Evolutionary conservation across 2,329 filamentous ascomycete species (phyloP).

Genomic region (Calonectria fujianensis): DNA sequence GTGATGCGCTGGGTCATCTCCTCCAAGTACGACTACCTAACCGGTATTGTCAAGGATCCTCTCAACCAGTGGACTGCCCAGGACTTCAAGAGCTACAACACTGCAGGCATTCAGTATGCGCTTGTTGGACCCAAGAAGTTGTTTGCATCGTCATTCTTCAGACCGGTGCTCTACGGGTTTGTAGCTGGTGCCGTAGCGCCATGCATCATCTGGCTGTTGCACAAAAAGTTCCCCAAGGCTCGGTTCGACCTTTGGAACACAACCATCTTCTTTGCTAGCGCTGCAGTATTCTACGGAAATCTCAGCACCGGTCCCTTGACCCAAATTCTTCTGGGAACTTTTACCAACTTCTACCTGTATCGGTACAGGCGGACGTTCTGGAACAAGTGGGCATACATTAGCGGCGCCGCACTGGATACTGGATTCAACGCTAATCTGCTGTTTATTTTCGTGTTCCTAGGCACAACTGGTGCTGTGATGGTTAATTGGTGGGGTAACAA

Average conservation of each 20-base stretch:
- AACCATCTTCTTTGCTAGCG: slow-evolving; percentile 76
- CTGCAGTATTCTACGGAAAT: slow-evolving; percentile 76
- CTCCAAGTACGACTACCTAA: slow-evolving; percentile 73
- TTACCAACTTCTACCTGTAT: slow-evolving; percentile 76
- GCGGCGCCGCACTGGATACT: slow-evolving; percentile 77
- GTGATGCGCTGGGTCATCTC: slow-evolving; percentile 76
- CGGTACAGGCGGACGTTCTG: slow-evolving; percentile 73
- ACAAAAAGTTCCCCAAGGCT: slow-evolving; percentile 70
- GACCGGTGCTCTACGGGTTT: slow-evolving; percentile 71
- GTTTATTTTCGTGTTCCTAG: slow-evolving; percentile 76
- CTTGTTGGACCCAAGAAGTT: slow-evolving; percentile 68
- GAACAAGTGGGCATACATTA: slow-evolving; percentile 77
- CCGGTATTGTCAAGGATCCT: slow-evolving; percentile 70
- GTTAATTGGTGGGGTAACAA: slow-evolving; percentile 81
- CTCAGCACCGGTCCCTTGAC: slow-evolving; percentile 74
- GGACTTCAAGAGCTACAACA: slow-evolving; percentile 69
- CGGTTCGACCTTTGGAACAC: slow-evolving; percentile 76
- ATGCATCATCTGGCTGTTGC: slow-evolving; percentile 68
- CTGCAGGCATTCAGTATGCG: slow-evolving; percentile 76
- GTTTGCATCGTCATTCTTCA: slow-evolving; percentile 69
- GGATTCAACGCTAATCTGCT: slow-evolving; percentile 78
- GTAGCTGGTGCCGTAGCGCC: slow-evolving; percentile 69
- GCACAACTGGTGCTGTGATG: slow-evolving; percentile 71
- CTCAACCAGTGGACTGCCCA: slow-evolving; percentile 79
- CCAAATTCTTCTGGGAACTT: slow-evolving; percentile 75